Percentiles rank a stretch among this genome's conserved stretches.
phyloP scores from a whole-genome alignment of 2,329 filamentous ascomycete species.

The Scedosporium boydii region DNA sequence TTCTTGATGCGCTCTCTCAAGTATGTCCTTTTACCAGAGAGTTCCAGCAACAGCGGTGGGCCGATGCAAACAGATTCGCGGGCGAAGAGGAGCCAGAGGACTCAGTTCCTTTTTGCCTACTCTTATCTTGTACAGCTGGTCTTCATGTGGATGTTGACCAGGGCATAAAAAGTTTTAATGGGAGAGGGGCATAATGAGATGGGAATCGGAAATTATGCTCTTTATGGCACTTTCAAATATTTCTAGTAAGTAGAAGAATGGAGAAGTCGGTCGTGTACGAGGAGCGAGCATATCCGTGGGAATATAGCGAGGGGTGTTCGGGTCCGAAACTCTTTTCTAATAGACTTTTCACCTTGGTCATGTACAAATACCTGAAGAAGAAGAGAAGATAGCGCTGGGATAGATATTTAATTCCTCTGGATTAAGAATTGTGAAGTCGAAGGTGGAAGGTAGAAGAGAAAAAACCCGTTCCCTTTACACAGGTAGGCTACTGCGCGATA shows the following conservation, averaged over 20 bases:
- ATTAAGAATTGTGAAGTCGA: too few species aligned
- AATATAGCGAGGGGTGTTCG: neutral
- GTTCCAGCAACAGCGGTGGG: constrained; percentile 52
- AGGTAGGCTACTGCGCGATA: too few species aligned
- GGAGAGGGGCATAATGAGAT: neutral
- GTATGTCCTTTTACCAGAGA: constrained; percentile 90
- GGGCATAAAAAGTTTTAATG: constrained; percentile 22
- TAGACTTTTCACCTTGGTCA: neutral
- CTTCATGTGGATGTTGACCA: constrained; percentile 75
- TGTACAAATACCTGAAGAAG: neutral
- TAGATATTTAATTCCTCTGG: too few species aligned
- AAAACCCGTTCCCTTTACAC: too few species aligned
- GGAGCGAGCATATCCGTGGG: neutral
- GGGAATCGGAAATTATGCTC: neutral
- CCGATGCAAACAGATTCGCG: constrained; percentile 64
- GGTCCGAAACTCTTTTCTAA: neutral
- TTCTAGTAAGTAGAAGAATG: neutral
- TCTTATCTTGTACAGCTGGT: constrained; percentile 88
- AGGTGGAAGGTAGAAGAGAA: too few species aligned
- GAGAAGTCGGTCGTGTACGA: neutral
- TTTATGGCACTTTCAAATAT: neutral
- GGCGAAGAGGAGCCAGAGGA: constrained; percentile 76
- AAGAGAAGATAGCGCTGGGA: too few species aligned
- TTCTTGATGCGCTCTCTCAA: constrained; percentile 91
- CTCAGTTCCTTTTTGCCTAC: constrained; percentile 88